Evolutionary conservation across 495 filamentous ascomycete species (phyloP), one percentile per base, ranked within the genome.

Genomic region (Aspergillus taichungensis): DNA sequence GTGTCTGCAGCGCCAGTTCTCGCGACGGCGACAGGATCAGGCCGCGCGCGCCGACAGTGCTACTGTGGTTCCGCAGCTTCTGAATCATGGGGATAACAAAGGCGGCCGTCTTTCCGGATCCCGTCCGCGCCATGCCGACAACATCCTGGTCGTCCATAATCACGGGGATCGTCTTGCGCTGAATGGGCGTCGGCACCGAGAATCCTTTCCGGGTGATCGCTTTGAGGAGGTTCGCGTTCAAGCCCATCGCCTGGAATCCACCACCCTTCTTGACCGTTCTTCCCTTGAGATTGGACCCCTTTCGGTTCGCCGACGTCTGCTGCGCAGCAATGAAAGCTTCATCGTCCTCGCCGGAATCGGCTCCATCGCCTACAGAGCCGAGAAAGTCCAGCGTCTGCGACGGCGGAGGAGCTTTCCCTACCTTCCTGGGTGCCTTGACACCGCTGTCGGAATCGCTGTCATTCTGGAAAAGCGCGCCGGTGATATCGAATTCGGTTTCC

Each of bases 51-150:
- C 92, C 92, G 49, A 97, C 77, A 57, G 79, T 81, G 8, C 80
- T 79, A 55, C 84, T 94, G 57, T 99, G 92, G n/a, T 77, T 73
- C 64, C 87, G 94, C 50, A 99, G 71, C 42, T 84, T 87, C 69
- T 97, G 85, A 47, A 99, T 85, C 90, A 98, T 92, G 34, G 92
- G 92, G 45, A 98, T 91, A 5, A 98, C 88, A 61, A 98, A 98
- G 10, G 92, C 91, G 2, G 91, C 92, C 1, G 90, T 95, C 69
- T 98, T 98, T 61, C 92, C 92, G 32, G 88, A 94, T 61, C 92
- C 92, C 13, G 92, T 98, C 40, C 92, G 75, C 4, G 92, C 92
- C 94, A 97, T 99, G 46, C 88, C 92, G 6, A 97, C 89, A 5
- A 99, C 88, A 73, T 98, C 91, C 53, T 84, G 79, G 43, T 84